Evolutionary conservation across 2,329 filamentous ascomycete genomes (phyloP).

Genomic region (Chrysoporthe puriensis): DNA sequence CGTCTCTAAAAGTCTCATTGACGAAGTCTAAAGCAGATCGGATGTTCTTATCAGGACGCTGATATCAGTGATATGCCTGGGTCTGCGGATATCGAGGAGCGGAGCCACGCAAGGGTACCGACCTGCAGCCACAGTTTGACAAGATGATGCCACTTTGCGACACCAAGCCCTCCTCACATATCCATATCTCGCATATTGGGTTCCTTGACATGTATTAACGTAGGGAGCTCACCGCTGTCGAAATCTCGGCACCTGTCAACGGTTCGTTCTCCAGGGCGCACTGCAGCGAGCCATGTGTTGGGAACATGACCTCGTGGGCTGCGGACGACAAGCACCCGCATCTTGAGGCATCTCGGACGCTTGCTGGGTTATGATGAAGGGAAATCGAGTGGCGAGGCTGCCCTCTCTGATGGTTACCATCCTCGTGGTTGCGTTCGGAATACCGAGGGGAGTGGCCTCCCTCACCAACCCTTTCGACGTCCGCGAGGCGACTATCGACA

Average conservation of each 20-base stretch:
- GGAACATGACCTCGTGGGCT: neutral
- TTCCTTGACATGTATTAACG: neutral
- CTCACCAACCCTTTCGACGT: slow-evolving; percentile 48
- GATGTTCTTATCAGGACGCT: neutral
- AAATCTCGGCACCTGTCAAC: neutral
- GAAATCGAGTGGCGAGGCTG: no score
- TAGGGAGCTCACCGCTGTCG: neutral
- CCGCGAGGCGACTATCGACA: slow-evolving; percentile 61
- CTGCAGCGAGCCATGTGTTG: no score
- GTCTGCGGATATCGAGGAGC: neutral
- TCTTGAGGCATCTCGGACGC: neutral
- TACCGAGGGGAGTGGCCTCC: neutral
- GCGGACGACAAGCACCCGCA: neutral
- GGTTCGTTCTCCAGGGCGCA: no score
- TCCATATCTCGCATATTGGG: neutral
- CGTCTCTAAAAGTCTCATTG: no score
- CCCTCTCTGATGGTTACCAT: neutral
- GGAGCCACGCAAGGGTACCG: neutral
- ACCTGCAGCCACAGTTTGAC: neutral
- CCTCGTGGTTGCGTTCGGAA: neutral
- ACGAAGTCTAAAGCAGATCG: neutral
- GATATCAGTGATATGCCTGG: neutral
- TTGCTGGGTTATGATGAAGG: neutral
- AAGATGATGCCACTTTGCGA: neutral
- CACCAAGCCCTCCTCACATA: neutral